Evolutionary conservation across 2,329 filamentous ascomycete genomes (phyloP), one percentile per base, ranked within the genome.

Genomic region (Volutella citrinella): DNA sequence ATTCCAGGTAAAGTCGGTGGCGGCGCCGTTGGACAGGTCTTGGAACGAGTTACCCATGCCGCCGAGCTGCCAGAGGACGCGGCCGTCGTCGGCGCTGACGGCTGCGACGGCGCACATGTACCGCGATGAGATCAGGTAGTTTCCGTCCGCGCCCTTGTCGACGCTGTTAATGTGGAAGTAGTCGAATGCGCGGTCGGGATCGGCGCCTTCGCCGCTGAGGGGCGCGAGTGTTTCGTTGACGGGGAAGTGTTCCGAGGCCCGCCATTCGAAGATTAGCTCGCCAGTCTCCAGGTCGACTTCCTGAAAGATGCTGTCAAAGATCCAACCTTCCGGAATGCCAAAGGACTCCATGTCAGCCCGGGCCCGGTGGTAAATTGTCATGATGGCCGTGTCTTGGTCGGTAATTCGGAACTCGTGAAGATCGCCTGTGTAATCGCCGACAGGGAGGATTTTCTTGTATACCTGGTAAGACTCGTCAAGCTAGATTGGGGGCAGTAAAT

Each of bases 141-240:
- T 69, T 5, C 71, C 71, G 0, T 62, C 45, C 0, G 54, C 45
- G 32, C 69, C 66, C 48, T 76, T 75, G 45, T 75, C 68, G 18
- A 78, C 57, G 21, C 70, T 71, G 55, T 78, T 76, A 54, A 78
- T 68, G 51, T 77, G 73, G 50, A 76, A 77, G 40, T 67, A 76
- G 50, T 79, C 74, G 56, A 72, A 78, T 2, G 65, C 43, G 10
- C 24, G 24, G n/a, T 44, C 26, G 26, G 46, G 46, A 21, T 48
- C 53, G 17, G 40, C 49, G 5, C 55, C 54, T 14, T 43, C 38
- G 13, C 47, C 38, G n/a, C 42, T 36, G n/a, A 43, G 32, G 4
- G 31, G 20, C 15, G 40, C 34, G n/a, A 43, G 29, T 19, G 32
- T 48, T n/a, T 46, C 38, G 12, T 27, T 19, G 17, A 50, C 19